A percentile compares a stretch with the other conserved stretches of the same genome.
Evolutionary conservation across 2,329 filamentous ascomycete species (phyloP).

Genomic region (Sporothrix schenckii): DNA sequence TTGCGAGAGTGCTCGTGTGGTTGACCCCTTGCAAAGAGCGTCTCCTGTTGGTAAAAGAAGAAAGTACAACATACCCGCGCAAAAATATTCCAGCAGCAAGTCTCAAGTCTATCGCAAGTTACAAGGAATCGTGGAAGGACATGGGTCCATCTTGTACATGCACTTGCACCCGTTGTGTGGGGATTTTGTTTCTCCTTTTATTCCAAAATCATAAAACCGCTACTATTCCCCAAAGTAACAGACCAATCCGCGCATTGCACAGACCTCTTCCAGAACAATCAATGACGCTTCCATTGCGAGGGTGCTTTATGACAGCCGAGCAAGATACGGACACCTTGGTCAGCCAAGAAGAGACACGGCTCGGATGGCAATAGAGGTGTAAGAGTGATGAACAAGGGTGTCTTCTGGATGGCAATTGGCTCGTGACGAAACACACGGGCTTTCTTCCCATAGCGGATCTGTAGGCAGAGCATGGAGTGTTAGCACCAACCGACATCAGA

Average conservation of each 20-base stretch:
- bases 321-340: neutral
- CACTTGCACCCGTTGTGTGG: neutral
- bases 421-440: conserved; percentile 1
- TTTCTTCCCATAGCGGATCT: neutral
- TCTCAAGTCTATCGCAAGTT: too few species aligned
- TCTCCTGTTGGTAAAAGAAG: neutral
- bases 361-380: neutral
- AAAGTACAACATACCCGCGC: neutral
- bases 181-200: conserved; percentile 8
- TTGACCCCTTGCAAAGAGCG: neutral
- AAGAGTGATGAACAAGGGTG: conserved; percentile 1
- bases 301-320: neutral
- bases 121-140: neutral
- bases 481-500: neutral
- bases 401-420: conserved; percentile 1
- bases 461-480: neutral
- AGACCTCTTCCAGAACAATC: conserved; percentile 10
- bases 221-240: neutral
- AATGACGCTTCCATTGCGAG: conserved; percentile 9
- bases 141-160: neutral
- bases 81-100: neutral
- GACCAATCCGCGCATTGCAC: neutral
- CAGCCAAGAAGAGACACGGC: neutral
- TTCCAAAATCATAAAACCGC: neutral
- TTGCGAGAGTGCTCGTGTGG: neutral